Base-by-base conservation (phyloP, 495 filamentous ascomycete genomes). In the Xylaria cubensis region DNA sequence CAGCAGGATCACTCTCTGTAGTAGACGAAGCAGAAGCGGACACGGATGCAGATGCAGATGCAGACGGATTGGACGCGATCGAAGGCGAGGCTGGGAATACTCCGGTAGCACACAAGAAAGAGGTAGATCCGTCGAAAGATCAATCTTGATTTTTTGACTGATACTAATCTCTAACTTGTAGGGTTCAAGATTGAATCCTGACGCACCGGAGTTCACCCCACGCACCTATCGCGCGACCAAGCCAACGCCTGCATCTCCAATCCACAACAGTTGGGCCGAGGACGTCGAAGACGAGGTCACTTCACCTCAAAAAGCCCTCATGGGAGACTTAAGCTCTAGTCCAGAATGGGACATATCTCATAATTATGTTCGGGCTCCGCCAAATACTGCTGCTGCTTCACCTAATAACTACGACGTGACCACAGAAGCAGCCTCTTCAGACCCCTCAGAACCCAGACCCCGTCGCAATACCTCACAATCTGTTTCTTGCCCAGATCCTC, bases 131-230 rank as follows among this genome's bases (percentile, higher is more conserved):
- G 78, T 78, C 77, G 61, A 80, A 83, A 77, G 74, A 80, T 85
- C 79, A 78, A 77, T 75, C 75, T 74, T 79, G 71, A 81, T 76
- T 79, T 80, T 82, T 81, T 81, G 82, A 76, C 76, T 75, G 79
- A 76, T 78, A 78, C 79, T 83, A 74, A 83, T 78, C 81, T 81
- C 75, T 77, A 50, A 62, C 75, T 76, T 75, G 67, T 77, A 87
- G 85, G 80, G 77, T 71, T 87, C 84, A 71, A 84, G 75, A 66
- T 76, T 88, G 72, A 88, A 88, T 78, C 87, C 88, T 17, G 83
- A 81, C 67, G 88, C 88, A 56, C 85, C 86, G 61, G 82, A 84
- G 51, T 89, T 90, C 69, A 85, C 87, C 13, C 87, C 88, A 53
- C 79, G 82, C 65, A 79, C 80, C n/a, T 48, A 76, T 32, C 66